Evolutionary conservation across 2,329 filamentous ascomycete genomes (phyloP).

Genomic region (Grosmannia clavigera): DNA sequence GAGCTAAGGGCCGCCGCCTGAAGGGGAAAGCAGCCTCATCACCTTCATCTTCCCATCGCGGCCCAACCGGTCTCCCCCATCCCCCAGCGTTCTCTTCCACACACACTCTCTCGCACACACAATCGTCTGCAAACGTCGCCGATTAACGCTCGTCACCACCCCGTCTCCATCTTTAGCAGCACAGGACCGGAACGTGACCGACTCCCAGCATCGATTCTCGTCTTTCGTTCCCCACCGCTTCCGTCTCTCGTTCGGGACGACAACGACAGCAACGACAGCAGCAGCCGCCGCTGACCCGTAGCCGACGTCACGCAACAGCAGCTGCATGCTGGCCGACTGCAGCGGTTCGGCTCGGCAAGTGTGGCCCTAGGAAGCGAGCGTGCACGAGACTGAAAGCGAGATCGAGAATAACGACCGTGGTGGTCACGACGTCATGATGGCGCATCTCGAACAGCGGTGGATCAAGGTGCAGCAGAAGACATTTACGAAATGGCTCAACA

Average conservation of each 20-base stretch:
- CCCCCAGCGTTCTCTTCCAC: no score
- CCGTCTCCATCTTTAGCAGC: no score
- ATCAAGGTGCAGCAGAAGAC: slow-evolving; percentile 92
- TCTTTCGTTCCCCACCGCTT: neutral
- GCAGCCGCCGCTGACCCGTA: slow-evolving; percentile 20
- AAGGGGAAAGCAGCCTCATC: neutral
- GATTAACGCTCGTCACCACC: no score
- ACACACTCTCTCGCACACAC: no score
- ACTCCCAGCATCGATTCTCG: no score
- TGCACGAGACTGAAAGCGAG: slow-evolving; percentile 9
- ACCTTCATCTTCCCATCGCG: neutral
- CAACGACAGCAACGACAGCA: neutral
- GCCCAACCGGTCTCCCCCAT: no score
- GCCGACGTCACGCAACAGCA: slow-evolving; percentile 31
- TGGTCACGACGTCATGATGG: slow-evolving; percentile 39
- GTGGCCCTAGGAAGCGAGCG: slow-evolving; percentile 19
- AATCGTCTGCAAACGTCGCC: no score
- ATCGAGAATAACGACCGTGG: neutral
- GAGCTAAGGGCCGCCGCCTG: neutral
- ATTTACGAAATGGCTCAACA: slow-evolving; percentile 99
- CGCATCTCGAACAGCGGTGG: slow-evolving; percentile 52
- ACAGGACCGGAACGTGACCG: no score
- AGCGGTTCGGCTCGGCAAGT: slow-evolving; percentile 30
- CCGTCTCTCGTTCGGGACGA: neutral
- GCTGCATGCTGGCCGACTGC: slow-evolving; percentile 35